phyloP scores from a whole-genome alignment of 208 protist species.

The Endotrypanum monterogeii region DNA sequence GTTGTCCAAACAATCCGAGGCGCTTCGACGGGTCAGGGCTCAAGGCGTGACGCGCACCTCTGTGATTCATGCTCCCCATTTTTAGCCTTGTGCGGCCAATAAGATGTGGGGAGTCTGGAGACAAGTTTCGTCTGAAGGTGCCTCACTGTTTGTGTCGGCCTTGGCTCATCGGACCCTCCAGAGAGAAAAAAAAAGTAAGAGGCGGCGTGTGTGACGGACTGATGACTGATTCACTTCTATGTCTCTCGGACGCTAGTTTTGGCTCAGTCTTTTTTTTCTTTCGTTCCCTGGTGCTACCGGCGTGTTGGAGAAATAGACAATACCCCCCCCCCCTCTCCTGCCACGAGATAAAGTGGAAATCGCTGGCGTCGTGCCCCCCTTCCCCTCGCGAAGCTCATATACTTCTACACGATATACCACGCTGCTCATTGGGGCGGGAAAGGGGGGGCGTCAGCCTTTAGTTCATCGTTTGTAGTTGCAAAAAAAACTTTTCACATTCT shows the following conservation, averaged over 20 bases:
- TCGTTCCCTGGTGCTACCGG: neutral
- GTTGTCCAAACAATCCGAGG: conserved; percentile 88
- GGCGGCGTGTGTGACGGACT: too few relatives aligned
- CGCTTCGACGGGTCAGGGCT: conserved; percentile 73
- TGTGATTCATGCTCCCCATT: neutral
- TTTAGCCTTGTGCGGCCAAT: neutral
- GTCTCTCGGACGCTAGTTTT: neutral
- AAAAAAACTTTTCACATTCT: too few relatives aligned
- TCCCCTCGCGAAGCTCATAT: neutral
- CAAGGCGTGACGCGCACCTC: conserved; percentile 2
- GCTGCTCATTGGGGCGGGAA: neutral
- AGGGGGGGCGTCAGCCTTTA: neutral
- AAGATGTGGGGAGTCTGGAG: neutral
- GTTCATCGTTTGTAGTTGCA: neutral
- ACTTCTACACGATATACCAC: neutral
- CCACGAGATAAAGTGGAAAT: neutral
- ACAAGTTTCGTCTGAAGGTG: neutral
- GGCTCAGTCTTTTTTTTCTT: neutral
- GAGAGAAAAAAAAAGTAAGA: too few relatives aligned
- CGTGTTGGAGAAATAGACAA: too few relatives aligned
- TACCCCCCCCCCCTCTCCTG: too few relatives aligned
- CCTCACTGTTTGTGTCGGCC: neutral
- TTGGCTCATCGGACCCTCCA: neutral
- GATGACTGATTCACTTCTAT: neutral
- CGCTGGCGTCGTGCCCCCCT: neutral